A percentile compares a stretch with the other conserved stretches of the same genome.
These are phyloP conservation scores for Amanita inopinata DNA, from an alignment of 768 basidiomycete species.

Conservation along the genomic window DNA sequence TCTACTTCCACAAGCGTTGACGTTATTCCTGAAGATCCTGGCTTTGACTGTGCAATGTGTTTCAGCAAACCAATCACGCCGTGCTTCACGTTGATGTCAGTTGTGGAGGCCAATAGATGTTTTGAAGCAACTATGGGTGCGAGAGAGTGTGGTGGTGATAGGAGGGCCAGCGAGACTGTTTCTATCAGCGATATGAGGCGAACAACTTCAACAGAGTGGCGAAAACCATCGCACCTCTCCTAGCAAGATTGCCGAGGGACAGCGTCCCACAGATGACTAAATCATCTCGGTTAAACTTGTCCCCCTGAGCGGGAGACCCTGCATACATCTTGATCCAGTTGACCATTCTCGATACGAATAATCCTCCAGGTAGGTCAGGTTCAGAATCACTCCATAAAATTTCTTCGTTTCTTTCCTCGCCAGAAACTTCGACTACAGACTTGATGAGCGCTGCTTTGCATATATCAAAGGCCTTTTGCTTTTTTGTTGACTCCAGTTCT, in stretches of 20 bases:
- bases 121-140: conserved; percentile 49
- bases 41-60: conserved; percentile 67
- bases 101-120: conserved; percentile 40
- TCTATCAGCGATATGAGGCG: conserved; percentile 28
- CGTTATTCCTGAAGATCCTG: conserved; percentile 50
- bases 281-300: conserved; percentile 44
- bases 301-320: conserved; percentile 16
- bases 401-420: conserved; percentile 70
- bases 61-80: conserved; percentile 81
- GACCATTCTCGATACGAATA: conserved; percentile 65
- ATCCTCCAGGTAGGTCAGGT: conserved; percentile 48
- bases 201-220: conserved; percentile 5
- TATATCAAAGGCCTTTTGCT: conserved; percentile 65
- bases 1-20: conserved; percentile 47
- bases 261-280: conserved; percentile 77
- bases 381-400: conserved; percentile 67
- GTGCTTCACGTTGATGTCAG: conserved; percentile 81
- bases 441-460: conserved; percentile 86
- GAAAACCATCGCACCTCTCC: conserved; percentile 44
- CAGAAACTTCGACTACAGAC: conserved; percentile 76
- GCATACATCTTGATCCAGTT: conserved; percentile 59
- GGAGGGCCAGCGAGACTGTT: conserved; percentile 46
- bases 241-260: conserved; percentile 71
- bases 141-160: conserved; percentile 57
- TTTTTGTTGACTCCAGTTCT: conserved; percentile 43